Percentiles rank a stretch among this genome's conserved stretches.
Evolutionary conservation across 345 rosid genomes (phyloP).

Genomic region (Odontarrhena argentea): DNA sequence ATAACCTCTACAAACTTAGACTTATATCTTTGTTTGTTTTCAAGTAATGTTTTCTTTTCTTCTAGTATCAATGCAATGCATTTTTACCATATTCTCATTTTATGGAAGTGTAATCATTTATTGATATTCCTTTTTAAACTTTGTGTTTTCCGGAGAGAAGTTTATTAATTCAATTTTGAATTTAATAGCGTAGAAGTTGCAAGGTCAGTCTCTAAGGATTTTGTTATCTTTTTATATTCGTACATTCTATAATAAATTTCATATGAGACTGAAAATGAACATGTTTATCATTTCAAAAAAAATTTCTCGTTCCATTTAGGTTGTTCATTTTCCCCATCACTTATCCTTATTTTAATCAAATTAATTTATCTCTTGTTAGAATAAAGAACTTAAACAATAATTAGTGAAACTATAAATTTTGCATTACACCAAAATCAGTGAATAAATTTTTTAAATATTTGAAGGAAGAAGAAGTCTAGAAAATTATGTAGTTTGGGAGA

Average conservation of each 20-base stretch:
- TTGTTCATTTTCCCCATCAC: neutral
- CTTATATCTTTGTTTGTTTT: too few relatives aligned
- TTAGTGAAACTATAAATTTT: slow-evolving; percentile 14
- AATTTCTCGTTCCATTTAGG: neutral
- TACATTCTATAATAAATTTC: neutral
- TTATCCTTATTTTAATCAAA: neutral
- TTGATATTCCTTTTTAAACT: too few relatives aligned
- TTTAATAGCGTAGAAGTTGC: too few relatives aligned
- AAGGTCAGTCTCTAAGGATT: too few relatives aligned
- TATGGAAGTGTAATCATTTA: too few relatives aligned
- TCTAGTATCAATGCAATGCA: too few relatives aligned
- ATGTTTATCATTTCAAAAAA: neutral
- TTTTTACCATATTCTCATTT: too few relatives aligned
- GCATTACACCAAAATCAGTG: slow-evolving; percentile 1
- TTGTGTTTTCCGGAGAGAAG: too few relatives aligned
- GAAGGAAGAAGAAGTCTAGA: neutral
- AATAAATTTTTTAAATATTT: neutral
- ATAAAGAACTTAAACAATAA: neutral
- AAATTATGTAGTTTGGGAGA: slow-evolving; percentile 12
- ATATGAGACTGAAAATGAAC: neutral
- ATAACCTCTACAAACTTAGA: too few relatives aligned
- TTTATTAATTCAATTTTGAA: too few relatives aligned
- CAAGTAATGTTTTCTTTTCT: too few relatives aligned
- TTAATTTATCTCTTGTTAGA: neutral
- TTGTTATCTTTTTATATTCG: too few relatives aligned